A percentile compares a stretch with the other conserved stretches of the same genome.
These are phyloP conservation scores for Metschnikowia lachancei DNA, from an alignment of 805 yeast genomes.

Conservation along the genomic window DNA sequence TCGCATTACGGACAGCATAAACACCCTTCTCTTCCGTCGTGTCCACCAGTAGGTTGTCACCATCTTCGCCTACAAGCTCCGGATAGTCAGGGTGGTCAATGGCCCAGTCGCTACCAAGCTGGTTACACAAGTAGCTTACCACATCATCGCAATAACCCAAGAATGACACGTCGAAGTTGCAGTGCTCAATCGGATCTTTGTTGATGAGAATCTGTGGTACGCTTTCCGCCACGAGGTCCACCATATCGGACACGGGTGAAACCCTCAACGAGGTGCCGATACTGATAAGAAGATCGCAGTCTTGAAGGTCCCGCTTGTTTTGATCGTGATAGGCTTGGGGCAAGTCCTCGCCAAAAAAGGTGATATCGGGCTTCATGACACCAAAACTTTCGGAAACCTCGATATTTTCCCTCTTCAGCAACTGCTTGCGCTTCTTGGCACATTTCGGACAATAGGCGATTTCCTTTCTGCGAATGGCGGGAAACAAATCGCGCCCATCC, in stretches of 20 bases:
- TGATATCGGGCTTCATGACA: slow-evolving; percentile 88
- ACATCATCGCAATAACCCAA: slow-evolving; percentile 84
- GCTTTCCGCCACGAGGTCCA: slow-evolving; percentile 65
- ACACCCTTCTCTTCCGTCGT: slow-evolving; percentile 8
- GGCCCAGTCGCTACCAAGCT: slow-evolving; percentile 33
- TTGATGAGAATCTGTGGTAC: slow-evolving; percentile 82
- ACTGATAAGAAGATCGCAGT: slow-evolving; percentile 77
- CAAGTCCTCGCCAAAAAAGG: slow-evolving; percentile 84
- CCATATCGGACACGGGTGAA: slow-evolving; percentile 87
- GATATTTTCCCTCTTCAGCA: slow-evolving; percentile 27
- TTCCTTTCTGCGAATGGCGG: slow-evolving; percentile 54
- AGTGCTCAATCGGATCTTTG: slow-evolving; percentile 69
- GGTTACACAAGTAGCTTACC: slow-evolving; percentile 53
- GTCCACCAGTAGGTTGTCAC: slow-evolving; percentile 2
- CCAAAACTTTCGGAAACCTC: slow-evolving; percentile 57
- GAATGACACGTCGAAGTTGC: slow-evolving; percentile 73
- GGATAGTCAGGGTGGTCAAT: slow-evolving; percentile 31
- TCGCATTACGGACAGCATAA: slow-evolving; percentile 4
- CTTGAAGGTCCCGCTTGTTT: slow-evolving; percentile 55
- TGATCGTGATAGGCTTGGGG: slow-evolving; percentile 66
- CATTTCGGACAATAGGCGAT: slow-evolving; percentile 77
- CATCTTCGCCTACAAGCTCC: slow-evolving; percentile 14
- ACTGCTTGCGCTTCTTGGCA: slow-evolving; percentile 38
- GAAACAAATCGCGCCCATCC: slow-evolving; percentile 63
- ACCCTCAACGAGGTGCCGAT: slow-evolving; percentile 91